Percentiles rank a stretch among this genome's conserved stretches.
These are phyloP conservation scores for Ustilago curta DNA, from an alignment of 1,284 basidiomycete species.

Conservation along the genomic window DNA sequence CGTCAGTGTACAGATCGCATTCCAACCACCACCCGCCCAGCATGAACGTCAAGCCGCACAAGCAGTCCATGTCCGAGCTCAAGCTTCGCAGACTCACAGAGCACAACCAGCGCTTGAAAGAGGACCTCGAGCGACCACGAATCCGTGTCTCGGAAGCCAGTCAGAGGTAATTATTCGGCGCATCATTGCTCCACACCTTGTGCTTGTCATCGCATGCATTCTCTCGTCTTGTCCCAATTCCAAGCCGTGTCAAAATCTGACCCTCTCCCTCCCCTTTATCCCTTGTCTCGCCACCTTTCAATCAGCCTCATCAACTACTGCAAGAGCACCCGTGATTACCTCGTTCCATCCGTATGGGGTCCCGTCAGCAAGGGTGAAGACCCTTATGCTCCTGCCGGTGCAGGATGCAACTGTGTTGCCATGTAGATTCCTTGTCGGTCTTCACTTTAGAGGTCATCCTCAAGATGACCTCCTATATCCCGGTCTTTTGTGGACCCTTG, in stretches of 20 bases:
- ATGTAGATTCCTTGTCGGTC: constrained; percentile 39
- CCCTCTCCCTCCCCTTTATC: background rate
- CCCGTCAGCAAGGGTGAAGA: constrained; percentile 86
- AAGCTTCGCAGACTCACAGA: constrained; percentile 91
- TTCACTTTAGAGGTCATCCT: background rate
- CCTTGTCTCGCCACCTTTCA: background rate
- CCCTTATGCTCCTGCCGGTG: constrained; percentile 80
- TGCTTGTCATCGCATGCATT: background rate
- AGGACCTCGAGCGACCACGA: constrained; percentile 87
- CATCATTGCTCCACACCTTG: background rate
- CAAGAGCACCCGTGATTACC: constrained; percentile 87
- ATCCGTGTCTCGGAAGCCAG: constrained; percentile 91
- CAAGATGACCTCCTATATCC: constrained; percentile 21
- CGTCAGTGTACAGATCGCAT: background rate
- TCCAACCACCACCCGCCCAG: background rate
- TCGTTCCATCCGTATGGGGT: constrained; percentile 94
- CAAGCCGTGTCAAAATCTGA: background rate
- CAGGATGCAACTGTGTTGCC: constrained; percentile 71
- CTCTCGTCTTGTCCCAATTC: background rate
- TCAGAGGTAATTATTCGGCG: constrained; percentile 76
- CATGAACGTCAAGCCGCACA: constrained; percentile 77
- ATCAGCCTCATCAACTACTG: constrained; percentile 87
- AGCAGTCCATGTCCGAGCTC: constrained; percentile 86
- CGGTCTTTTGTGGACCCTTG: background rate
- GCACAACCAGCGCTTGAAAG: constrained; percentile 89